These are phyloP conservation scores for Petasospora rhodanensis DNA, from an alignment of 1,139 yeast species.

Conservation along the genomic window DNA sequence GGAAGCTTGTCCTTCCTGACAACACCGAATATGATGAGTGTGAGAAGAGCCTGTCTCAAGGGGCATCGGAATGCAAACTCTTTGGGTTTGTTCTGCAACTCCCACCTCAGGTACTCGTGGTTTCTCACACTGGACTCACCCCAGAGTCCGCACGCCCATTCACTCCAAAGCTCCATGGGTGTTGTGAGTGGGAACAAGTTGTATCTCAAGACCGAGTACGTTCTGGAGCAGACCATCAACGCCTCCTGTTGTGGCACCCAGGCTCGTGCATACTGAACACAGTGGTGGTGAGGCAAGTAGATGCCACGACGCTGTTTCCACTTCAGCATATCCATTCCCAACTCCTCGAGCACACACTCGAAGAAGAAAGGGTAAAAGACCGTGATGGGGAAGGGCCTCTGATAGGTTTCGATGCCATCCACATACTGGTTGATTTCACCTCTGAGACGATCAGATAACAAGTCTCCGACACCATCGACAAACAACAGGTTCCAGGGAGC, in stretches of 20 bases:
- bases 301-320: not conserved
- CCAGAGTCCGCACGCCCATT: constrained; percentile 4
- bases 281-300: constrained; percentile 1
- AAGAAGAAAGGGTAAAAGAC: not conserved
- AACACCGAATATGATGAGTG: constrained; percentile 3
- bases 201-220: too few relatives aligned
- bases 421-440: too few relatives aligned
- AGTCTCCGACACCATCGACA: too few relatives aligned
- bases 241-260: not conserved
- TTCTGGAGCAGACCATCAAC: too few relatives aligned
- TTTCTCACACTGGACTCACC: constrained; percentile 1
- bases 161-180: constrained; percentile 3
- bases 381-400: too few relatives aligned
- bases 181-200: not conserved
- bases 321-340: not conserved
- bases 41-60: constrained; percentile 1
- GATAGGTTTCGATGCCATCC: too few relatives aligned
- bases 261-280: too few relatives aligned
- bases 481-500: too few relatives aligned
- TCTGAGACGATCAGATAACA: too few relatives aligned
- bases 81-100: not conserved
- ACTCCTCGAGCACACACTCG: not conserved
- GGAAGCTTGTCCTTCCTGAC: not conserved
- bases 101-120: too few relatives aligned
- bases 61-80: too few relatives aligned